Conservation (phyloP, 768 basidiomycete genomes). For the Termitomyces sp. region DNA sequence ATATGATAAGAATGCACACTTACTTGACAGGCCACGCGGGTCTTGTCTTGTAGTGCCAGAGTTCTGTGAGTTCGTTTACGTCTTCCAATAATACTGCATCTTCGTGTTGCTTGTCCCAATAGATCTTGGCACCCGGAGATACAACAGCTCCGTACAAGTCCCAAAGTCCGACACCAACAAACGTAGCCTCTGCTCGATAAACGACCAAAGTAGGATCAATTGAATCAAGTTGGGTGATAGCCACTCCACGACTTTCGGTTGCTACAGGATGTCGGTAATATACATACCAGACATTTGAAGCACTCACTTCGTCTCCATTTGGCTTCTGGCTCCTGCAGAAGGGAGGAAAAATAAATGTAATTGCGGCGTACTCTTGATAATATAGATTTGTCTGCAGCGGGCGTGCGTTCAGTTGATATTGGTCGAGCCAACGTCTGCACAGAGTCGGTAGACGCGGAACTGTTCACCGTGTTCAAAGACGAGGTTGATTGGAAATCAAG, state of each 20-base stretch:
- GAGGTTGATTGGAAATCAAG: conserved; percentile 64
- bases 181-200: conserved; percentile 94
- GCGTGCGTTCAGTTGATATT: conserved; percentile 36
- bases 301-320: conserved; percentile 87
- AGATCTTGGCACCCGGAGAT: conserved; percentile 75
- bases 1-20: conserved; percentile 23
- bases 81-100: conserved; percentile 85
- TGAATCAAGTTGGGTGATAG: conserved; percentile 91
- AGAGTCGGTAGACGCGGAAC: conserved; percentile 34
- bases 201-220: conserved; percentile 97
- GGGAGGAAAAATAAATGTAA: conserved; percentile 97
- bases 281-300: conserved; percentile 9
- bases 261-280: conserved; percentile 31
- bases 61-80: conserved; percentile 82
- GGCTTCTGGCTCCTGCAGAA: conserved; percentile 95
- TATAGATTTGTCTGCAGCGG: conserved; percentile 77
- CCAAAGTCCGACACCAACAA: conserved; percentile 94
- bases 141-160: conserved; percentile 85
- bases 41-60: conserved; percentile 91
- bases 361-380: conserved; percentile 81
- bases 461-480: conserved; percentile 47
- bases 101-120: conserved; percentile 90
- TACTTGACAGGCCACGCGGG: conserved; percentile 93
- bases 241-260: conserved; percentile 84
- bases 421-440: conserved; percentile 28